A percentile compares a stretch with the other conserved stretches of the same genome.
These are phyloP conservation scores for Prunus mongolica DNA, from an alignment of 306 rosid species.

Conservation along the genomic window DNA sequence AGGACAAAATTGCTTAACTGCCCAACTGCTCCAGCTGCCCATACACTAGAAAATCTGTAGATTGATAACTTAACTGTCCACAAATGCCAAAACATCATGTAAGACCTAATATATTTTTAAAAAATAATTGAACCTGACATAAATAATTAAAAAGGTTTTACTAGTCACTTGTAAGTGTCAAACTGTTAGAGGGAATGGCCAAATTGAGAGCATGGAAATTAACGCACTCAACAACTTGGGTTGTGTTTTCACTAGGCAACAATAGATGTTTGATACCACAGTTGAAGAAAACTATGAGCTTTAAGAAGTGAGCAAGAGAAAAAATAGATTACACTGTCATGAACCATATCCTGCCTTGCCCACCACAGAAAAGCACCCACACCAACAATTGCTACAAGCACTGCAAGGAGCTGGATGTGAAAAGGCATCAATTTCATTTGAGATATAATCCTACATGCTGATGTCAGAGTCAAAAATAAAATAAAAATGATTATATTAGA, in stretches of 20 bases:
- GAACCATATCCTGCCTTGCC: slow-evolving; percentile 93
- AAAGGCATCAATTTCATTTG: slow-evolving; percentile 15
- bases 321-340: slow-evolving; percentile 53
- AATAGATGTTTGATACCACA: not conserved
- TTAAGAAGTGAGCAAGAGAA: not conserved
- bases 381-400: slow-evolving; percentile 76
- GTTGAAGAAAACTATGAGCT: not conserved
- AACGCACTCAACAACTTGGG: not conserved
- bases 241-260: not conserved
- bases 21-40: no score
- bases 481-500: no score
- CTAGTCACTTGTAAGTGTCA: not conserved
- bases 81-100: not conserved
- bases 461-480: no score
- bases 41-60: not conserved
- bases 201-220: no score
- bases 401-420: slow-evolving; percentile 65
- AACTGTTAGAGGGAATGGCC: no score
- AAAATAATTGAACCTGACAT: not conserved
- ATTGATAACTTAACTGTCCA: not conserved
- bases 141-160: not conserved
- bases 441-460: not conserved
- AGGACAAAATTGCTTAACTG: no score
- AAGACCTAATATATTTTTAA: not conserved
- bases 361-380: slow-evolving; percentile 93